Base-by-base conservation (phyloP, 352 stramenopile species). In the Phytophthora brassicae region DNA sequence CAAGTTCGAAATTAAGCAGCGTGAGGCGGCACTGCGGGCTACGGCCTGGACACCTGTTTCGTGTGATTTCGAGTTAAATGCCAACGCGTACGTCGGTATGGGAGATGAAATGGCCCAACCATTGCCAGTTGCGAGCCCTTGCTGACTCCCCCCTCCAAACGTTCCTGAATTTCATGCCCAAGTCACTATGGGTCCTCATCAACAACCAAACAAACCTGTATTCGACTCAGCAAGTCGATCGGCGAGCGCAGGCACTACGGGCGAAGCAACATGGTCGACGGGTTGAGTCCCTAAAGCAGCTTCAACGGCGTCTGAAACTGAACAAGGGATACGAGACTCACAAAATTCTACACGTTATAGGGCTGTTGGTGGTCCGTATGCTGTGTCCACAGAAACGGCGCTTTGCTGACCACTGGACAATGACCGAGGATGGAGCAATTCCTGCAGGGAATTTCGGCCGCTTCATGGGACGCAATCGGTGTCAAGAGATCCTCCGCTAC, bases 381-480 rank as follows among this genome's bases (percentile, higher is more conserved):
- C 14, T 74, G n/a, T 56, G 44, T 43, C 58, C 67, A 0, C 45
- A 67, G 24, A 46, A 59, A 24, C 20, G 43, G 11, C 28, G 56
- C 17, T 67, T 77, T 33, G n/a, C 28, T 9, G 17, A 33, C 7
- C 52, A 74, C 19, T 73, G 57, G 68, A 12, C 52, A 11, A 60
- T 58, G 52, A n/a, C 26, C 0, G 29, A 49, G 2, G 59, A 66
- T 9, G 44, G 60, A 1, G 49, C 22, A 0, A 43, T 74, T 0
- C 51, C 60, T 0, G 24, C 38, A 0, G 69, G 60, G 13, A 29
- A 29, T 11, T 64, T 72, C 29, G 57, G 57, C 3, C 42, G 43
- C 1, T 63, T 42, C 20, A 72, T 64, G 52, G 6, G 22, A 2
- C 57, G 58, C 4, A 59, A 72, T 13, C 52, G 39, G 2, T 72